Evolutionary conservation across 306 rosid genomes (phyloP).

Genomic region (Styphnolobium japonicum): DNA sequence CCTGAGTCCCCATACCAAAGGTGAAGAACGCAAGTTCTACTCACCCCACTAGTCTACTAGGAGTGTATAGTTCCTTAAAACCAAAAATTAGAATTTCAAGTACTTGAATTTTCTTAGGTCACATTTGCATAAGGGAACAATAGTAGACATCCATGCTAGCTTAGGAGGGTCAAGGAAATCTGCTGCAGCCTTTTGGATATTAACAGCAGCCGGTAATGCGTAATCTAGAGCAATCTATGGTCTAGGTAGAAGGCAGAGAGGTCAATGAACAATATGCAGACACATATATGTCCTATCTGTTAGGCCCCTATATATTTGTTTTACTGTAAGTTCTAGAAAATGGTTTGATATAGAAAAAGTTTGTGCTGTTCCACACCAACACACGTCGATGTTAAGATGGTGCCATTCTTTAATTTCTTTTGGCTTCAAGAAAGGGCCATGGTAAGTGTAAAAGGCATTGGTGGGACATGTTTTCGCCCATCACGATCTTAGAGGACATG

Average conservation of each 20-base stretch:
- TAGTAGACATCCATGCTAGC: conserved; percentile 6
- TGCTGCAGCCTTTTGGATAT: conserved; percentile 12
- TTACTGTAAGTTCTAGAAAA: not conserved
- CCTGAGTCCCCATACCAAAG: not conserved
- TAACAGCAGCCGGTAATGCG: conserved; percentile 3
- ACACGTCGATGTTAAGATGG: not conserved
- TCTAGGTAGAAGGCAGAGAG: conserved; percentile 1
- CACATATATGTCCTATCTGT: conserved; percentile 4
- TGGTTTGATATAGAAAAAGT: not conserved
- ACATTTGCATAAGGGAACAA: not conserved
- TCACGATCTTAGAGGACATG: not conserved
- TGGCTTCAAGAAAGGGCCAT: not conserved
- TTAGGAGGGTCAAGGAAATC: conserved; percentile 30
- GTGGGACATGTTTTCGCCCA: not conserved
- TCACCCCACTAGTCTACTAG: too few species aligned
- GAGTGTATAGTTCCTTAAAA: not conserved
- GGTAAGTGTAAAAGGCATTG: not conserved
- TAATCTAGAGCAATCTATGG: conserved; percentile 19
- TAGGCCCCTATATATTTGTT: conserved; percentile 6
- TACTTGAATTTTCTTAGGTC: not conserved
- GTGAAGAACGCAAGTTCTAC: not conserved
- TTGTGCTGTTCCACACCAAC: conserved; percentile 3
- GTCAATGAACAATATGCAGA: not conserved
- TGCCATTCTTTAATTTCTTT: not conserved
- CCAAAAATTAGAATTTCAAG: not conserved